Evolutionary conservation across 2,329 filamentous ascomycete genomes (phyloP).

Genomic region (Leptographium radiaticola): DNA sequence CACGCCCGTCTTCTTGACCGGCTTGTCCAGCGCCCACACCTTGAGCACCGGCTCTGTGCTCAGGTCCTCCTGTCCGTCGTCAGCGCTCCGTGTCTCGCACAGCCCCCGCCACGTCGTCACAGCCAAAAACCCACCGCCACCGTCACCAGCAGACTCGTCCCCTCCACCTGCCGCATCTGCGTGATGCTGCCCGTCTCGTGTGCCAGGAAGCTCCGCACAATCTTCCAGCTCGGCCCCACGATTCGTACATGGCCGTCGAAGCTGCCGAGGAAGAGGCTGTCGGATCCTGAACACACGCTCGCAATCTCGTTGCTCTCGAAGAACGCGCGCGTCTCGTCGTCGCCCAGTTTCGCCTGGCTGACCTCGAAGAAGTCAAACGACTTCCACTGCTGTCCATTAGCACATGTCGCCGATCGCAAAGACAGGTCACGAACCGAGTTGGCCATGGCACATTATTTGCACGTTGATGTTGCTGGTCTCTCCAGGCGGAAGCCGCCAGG

Average conservation of each 20-base stretch:
- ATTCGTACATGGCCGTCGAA: constrained; percentile 79
- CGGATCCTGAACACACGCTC: constrained; percentile 73
- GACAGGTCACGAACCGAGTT: constrained; percentile 15
- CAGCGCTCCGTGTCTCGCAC: constrained; percentile 11
- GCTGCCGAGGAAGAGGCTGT: constrained; percentile 80
- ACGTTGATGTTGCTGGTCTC: too few relatives aligned
- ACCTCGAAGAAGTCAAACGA: constrained; percentile 99
- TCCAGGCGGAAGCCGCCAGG: too few relatives aligned
- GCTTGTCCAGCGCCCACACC: constrained; percentile 93
- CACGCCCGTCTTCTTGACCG: constrained; percentile 82
- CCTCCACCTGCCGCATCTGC: constrained; percentile 83
- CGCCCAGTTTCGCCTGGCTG: constrained; percentile 63
- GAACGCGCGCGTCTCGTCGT: constrained; percentile 65
- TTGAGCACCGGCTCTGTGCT: constrained; percentile 80
- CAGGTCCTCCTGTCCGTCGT: constrained; percentile 56
- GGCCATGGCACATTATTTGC: constrained; percentile 18
- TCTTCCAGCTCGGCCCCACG: constrained; percentile 75
- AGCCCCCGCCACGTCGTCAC: neutral
- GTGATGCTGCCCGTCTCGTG: constrained; percentile 71
- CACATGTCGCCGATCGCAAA: neutral
- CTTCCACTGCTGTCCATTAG: constrained; percentile 62
- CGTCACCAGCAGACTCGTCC: constrained; percentile 76
- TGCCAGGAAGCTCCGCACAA: constrained; percentile 74
- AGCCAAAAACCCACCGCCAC: constrained; percentile 38
- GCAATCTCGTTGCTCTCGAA: constrained; percentile 76